These are phyloP conservation scores for Geum urbanum DNA, from an alignment of 306 rosid species.

Conservation along the genomic window DNA sequence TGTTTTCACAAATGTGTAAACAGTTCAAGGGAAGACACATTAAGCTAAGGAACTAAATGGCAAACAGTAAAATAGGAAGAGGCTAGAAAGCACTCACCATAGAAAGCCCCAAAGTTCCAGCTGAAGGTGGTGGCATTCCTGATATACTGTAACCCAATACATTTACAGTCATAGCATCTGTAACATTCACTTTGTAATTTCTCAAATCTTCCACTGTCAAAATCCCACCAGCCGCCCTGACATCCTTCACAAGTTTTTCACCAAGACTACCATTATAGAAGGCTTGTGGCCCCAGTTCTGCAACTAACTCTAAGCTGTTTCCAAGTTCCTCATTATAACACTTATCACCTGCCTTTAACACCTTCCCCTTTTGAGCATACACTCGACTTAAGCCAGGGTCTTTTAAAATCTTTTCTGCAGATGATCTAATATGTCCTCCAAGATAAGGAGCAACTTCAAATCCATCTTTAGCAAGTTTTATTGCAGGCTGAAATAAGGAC, in stretches of 20 bases:
- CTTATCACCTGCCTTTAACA: constrained; percentile 53
- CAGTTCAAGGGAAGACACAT: background rate
- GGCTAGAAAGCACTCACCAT: constrained; percentile 41
- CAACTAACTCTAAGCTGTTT: constrained; percentile 52
- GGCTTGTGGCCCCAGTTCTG: constrained; percentile 69
- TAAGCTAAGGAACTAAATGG: background rate
- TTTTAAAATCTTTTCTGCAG: constrained; percentile 33
- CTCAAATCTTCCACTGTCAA: constrained; percentile 80
- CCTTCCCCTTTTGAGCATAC: constrained; percentile 63
- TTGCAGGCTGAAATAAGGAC: constrained; percentile 68
- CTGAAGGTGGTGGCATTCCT: constrained; percentile 98
- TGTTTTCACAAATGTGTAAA: constrained; percentile 27
- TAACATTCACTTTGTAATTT: constrained; percentile 59
- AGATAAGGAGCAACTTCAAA: constrained; percentile 54
- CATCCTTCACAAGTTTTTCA: constrained; percentile 71
- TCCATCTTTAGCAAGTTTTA: constrained; percentile 68
- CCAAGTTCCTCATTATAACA: constrained; percentile 74
- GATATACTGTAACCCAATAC: constrained; percentile 61
- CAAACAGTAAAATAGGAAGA: constrained; percentile 7
- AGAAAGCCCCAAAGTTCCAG: constrained; percentile 78
- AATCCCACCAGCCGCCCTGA: constrained; percentile 74
- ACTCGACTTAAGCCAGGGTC: constrained; percentile 66
- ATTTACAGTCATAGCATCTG: constrained; percentile 51
- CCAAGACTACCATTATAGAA: constrained; percentile 79
- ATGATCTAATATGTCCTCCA: constrained; percentile 17